Base-by-base conservation (phyloP, 1,139 yeast genomes). In the Pichiaceae sp. region DNA sequence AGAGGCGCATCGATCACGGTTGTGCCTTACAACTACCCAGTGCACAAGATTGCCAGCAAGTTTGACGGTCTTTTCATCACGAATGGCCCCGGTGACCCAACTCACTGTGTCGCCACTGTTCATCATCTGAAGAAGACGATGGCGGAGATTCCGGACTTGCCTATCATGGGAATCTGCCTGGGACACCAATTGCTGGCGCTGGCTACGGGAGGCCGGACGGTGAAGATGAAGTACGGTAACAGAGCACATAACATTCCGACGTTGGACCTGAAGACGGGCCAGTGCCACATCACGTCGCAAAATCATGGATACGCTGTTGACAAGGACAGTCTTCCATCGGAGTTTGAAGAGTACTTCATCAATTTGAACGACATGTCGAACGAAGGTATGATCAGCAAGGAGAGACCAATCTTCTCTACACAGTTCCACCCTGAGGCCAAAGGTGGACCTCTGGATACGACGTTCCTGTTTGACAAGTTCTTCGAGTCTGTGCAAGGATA, bases 391-490 rank as follows among this genome's bases (percentile, higher is more conserved):
- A 81, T 78, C 53, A 97, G 91, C 63, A 72, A 69, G 45, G 58
- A 75, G 31, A 80, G 75, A 57, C 98, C 98, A 36, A 82, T 89
- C 40, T 91, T 89, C 65, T 86, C 96, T 23, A 86, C 95, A 3
- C 98, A 91, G 62, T 91, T 91, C 74, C 98, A 91, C 59, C 98
- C 98, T 33, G 98, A 91, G 63, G 98, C 98, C 43, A 91, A 89
- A 68, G 98, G 98, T 50, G 98, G 98, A 50, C 98, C 98, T 41
- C 71, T 82, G 53, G 98, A 91, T 62, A 83, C 96, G 16, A 72
- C 85, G 4, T 85, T 78, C 63, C 69, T 91, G 60, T 91, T 91
- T 53, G 97, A 91, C 68, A 84, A 78, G 63, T 91, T 85, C 64
- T 78, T 91, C 53, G 74, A 68, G 32, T 72, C 82, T 54, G 79